These are phyloP conservation scores for Coffea humblotiana DNA, from an alignment of 305 asterid genomes.

Conservation along the genomic window DNA sequence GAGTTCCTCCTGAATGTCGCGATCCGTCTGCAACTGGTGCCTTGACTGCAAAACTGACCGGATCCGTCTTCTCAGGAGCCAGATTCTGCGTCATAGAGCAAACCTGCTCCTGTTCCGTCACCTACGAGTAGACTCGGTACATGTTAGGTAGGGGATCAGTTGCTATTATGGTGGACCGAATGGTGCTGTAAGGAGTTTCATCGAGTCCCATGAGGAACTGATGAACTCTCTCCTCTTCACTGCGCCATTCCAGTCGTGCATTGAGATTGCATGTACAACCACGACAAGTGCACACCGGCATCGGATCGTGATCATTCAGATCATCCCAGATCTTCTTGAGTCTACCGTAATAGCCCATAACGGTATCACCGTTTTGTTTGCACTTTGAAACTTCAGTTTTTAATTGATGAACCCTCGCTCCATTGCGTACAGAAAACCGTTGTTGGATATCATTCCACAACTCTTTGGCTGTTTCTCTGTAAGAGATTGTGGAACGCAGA, in stretches of 20 bases:
- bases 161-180: not conserved
- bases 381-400: not conserved
- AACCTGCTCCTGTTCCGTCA: not conserved
- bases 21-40: not conserved
- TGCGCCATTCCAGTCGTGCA: not conserved
- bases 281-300: not conserved
- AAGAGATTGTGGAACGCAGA: not conserved
- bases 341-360: not conserved
- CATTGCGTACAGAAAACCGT: not conserved
- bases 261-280: not conserved
- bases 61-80: not conserved
- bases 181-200: not conserved
- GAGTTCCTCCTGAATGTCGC: not conserved
- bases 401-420: not conserved
- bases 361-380: not conserved
- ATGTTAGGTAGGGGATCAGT: not conserved
- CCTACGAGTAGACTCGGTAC: not conserved
- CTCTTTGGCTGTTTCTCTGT: not conserved
- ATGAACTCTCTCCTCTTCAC: not conserved
- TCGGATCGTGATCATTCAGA: not conserved
- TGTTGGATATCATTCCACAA: not conserved
- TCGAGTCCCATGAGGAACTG: constrained; percentile 6
- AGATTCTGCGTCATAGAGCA: too few species aligned
- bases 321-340: not conserved
- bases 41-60: not conserved